Conservation (phyloP, 2,329 filamentous ascomycete genomes). For the Apiospora koreana region DNA sequence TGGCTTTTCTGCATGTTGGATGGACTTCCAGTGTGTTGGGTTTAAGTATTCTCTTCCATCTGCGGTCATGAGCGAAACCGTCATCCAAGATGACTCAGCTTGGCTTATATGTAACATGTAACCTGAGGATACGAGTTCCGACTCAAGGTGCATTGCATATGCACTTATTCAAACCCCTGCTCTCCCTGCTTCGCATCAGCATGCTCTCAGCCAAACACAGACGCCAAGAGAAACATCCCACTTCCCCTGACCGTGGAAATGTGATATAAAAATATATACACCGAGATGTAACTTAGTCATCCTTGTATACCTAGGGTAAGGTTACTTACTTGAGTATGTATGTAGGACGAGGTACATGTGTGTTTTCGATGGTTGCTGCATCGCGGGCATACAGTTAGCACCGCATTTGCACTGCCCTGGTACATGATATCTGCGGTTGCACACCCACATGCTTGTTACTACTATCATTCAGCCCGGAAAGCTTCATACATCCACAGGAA, state of each 20-base stretch:
- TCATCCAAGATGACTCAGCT: neutral
- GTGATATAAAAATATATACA: neutral
- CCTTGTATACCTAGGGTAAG: neutral
- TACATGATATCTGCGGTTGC: neutral
- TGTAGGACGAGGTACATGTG: too few species aligned
- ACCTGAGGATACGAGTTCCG: neutral
- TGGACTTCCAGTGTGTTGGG: neutral
- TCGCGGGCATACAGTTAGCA: neutral
- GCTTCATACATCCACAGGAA: neutral
- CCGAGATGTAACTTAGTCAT: neutral
- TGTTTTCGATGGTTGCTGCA: neutral
- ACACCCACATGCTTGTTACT: neutral
- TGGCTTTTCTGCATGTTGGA: neutral
- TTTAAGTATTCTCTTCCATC: neutral
- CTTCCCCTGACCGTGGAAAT: neutral
- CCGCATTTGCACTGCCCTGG: neutral
- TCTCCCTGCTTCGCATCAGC: neutral
- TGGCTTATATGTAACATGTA: neutral
- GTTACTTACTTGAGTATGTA: too few species aligned
- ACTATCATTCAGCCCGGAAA: neutral
- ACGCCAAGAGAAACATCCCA: neutral
- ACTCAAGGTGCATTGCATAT: slow-evolving; percentile 2
- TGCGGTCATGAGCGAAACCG: neutral
- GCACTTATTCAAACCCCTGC: neutral
- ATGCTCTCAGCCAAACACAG: neutral